These are phyloP conservation scores for Colletotrichum sp. DNA, from an alignment of 2,329 filamentous ascomycete species.

Conservation along the genomic window DNA sequence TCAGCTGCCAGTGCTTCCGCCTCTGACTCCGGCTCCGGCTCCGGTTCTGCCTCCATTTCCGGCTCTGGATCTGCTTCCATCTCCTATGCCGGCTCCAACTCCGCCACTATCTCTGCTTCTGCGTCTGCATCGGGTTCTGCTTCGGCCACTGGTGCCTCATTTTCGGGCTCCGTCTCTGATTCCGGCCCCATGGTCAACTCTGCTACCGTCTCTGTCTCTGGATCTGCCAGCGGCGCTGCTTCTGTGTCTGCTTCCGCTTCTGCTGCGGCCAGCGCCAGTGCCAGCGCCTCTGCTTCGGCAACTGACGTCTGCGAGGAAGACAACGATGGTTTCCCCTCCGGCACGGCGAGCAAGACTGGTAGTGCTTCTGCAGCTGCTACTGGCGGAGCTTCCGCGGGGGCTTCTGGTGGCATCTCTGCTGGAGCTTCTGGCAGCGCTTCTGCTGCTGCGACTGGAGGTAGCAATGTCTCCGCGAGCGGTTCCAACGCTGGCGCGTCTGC, in stretches of 20 bases:
- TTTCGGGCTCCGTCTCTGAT: not conserved
- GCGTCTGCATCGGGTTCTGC: constrained; percentile 1
- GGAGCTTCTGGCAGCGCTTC: constrained; percentile 13
- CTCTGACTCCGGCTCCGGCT: not conserved
- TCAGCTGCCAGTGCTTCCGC: not conserved
- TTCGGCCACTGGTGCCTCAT: not conserved
- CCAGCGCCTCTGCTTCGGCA: not conserved
- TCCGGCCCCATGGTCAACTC: not conserved
- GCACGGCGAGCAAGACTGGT: not conserved
- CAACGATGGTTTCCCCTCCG: constrained; percentile 1
- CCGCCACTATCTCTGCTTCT: not conserved
- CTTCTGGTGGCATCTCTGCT: not conserved
- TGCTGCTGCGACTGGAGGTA: constrained; percentile 10
- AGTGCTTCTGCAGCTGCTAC: not conserved
- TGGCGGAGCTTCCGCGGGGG: not conserved
- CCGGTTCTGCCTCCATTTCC: not conserved
- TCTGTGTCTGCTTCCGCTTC: not conserved
- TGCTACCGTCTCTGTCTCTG: not conserved
- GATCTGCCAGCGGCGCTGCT: not conserved
- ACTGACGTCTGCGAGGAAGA: constrained; percentile 16
- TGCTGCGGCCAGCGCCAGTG: not conserved
- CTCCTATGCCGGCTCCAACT: not conserved
- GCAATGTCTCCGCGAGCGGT: constrained; percentile 11
- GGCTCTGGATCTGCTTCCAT: not conserved
- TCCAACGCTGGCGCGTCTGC: constrained; percentile 8